These are phyloP conservation scores for Vigna unguiculata DNA, from an alignment of 306 rosid genomes.

Conservation along the genomic window DNA sequence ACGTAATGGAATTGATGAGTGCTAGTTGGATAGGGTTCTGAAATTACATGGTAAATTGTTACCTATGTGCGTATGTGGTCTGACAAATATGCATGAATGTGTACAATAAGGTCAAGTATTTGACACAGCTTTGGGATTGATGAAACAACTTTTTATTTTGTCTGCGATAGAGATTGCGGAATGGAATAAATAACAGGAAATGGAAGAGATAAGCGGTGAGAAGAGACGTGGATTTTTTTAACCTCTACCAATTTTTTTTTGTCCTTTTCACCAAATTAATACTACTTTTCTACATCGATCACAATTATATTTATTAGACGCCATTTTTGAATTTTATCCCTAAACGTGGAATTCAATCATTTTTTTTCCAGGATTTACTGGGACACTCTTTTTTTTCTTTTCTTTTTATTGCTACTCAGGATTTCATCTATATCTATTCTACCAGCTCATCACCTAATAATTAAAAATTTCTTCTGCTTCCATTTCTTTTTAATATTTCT, in stretches of 20 bases:
- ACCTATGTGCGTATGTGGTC: not conserved
- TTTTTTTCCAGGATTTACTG: slow-evolving; percentile 15
- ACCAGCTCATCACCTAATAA: slow-evolving; percentile 2
- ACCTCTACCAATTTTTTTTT: slow-evolving; percentile 18
- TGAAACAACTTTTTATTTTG: slow-evolving; percentile 29
- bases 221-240: slow-evolving; percentile 16
- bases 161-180: not conserved
- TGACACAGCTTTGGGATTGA: slow-evolving; percentile 44
- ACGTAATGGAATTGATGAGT: slow-evolving; percentile 46
- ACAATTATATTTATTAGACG: slow-evolving; percentile 17
- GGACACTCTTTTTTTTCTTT: not conserved
- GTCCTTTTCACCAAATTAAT: slow-evolving; percentile 38
- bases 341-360: not conserved
- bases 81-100: slow-evolving; percentile 44
- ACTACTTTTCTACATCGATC: not conserved
- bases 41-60: slow-evolving; percentile 11
- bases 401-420: not conserved
- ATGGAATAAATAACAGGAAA: slow-evolving; percentile 31
- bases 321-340: slow-evolving; percentile 23
- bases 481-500: not conserved
- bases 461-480: not conserved
- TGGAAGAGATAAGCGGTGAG: slow-evolving; percentile 29
- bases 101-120: slow-evolving; percentile 17
- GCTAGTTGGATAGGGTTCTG: slow-evolving; percentile 24
- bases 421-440: slow-evolving; percentile 19